Evolutionary conservation across 2,329 filamentous ascomycete species (phyloP).

Genomic region (Rhinocladiella similis): DNA sequence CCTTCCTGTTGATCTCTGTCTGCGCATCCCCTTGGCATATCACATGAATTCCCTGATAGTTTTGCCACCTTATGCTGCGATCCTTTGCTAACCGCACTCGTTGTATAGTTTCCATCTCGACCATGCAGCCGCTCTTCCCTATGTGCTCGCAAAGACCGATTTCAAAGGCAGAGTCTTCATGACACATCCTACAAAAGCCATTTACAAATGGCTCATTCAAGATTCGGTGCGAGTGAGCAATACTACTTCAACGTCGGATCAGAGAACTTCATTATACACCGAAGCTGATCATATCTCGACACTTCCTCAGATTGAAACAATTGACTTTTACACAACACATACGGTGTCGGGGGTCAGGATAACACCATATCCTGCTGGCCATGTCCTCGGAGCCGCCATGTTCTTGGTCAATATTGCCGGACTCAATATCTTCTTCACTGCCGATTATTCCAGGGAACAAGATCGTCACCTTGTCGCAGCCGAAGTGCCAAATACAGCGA

Average conservation of each 20-base stretch:
- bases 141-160: constrained; percentile 96
- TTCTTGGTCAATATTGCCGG: constrained; percentile 97
- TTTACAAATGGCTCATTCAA: constrained; percentile 99
- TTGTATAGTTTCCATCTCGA: constrained; percentile 86
- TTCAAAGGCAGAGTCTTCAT: constrained; percentile 97
- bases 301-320: constrained; percentile 91
- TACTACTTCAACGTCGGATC: constrained; percentile 63
- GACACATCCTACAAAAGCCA: constrained; percentile 98
- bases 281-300: constrained; percentile 94
- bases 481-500: constrained; percentile 69
- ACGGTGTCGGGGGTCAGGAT: constrained; percentile 95
- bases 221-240: constrained; percentile 89
- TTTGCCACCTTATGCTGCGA: not conserved
- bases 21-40: not conserved
- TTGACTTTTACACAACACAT: constrained; percentile 97
- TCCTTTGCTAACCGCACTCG: constrained; percentile 33
- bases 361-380: constrained; percentile 93
- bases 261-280: constrained; percentile 74
- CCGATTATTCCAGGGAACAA: constrained; percentile 94
- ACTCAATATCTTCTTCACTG: constrained; percentile 94
- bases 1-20: constrained; percentile 8
- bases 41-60: not conserved
- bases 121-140: constrained; percentile 96
- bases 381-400: constrained; percentile 98
- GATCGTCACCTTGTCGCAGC: constrained; percentile 95